phyloP scores from a whole-genome alignment of 2,329 filamentous ascomycete species.

The Alternaria brassicae region DNA sequence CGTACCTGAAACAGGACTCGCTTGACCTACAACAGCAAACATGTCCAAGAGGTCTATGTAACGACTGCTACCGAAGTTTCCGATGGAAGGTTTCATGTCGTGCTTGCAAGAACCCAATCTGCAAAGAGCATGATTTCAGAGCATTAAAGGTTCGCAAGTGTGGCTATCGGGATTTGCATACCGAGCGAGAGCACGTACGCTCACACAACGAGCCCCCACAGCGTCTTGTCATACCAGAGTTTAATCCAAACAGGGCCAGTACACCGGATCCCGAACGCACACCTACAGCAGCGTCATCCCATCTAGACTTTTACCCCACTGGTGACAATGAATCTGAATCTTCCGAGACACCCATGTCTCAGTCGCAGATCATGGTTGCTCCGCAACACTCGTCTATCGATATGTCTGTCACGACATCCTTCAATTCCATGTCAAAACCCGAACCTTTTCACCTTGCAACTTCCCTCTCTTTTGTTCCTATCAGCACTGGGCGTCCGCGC shows the following conservation, averaged over 20 bases:
- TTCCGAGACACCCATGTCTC: conserved; percentile 43
- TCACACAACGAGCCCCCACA: conserved; percentile 43
- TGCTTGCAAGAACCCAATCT: conserved; percentile 63
- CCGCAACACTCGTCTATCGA: conserved; percentile 34
- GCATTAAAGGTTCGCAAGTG: conserved; percentile 64
- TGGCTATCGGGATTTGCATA: conserved; percentile 62
- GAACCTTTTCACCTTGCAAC: conserved; percentile 35
- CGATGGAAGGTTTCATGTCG: conserved; percentile 67
- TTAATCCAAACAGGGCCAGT: conserved; percentile 40
- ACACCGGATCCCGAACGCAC: conserved; percentile 35
- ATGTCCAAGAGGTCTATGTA: conserved; percentile 64
- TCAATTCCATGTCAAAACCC: conserved; percentile 30
- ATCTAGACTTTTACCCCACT: conserved; percentile 30
- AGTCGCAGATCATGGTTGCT: conserved; percentile 45
- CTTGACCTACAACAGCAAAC: conserved; percentile 53
- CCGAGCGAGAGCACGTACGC: conserved; percentile 55
- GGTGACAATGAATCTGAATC: conserved; percentile 37
- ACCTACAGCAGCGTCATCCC: conserved; percentile 32
- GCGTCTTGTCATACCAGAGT: conserved; percentile 47
- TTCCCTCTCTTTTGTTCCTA: conserved; percentile 40
- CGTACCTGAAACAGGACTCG: conserved; percentile 51
- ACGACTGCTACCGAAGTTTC: conserved; percentile 64
- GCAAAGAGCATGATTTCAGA: conserved; percentile 66
- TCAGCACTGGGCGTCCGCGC: conserved; percentile 47
- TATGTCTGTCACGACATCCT: conserved; percentile 40